Evolutionary conservation across 257 asterid species (phyloP), one percentile per base, ranked within the genome.

Genomic region (Plectranthus barbatus): DNA sequence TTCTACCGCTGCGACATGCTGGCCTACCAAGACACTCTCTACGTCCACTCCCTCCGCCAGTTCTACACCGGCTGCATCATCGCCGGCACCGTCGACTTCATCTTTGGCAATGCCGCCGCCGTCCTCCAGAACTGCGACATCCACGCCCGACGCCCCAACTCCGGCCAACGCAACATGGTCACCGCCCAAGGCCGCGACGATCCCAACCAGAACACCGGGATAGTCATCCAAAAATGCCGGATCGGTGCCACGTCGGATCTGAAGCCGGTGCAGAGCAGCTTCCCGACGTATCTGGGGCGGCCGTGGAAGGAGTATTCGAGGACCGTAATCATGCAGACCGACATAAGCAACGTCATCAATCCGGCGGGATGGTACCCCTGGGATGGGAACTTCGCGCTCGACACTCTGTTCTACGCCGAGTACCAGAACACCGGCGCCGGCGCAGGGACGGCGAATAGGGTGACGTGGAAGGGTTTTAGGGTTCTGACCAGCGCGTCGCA

Each of bases 121-220:
- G 74, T 80, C 14, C 71, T 83, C 37, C 89, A 83, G 46, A 52
- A n/a, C n/a, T n/a, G n/a, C n/a, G n/a, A n/a, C n/a, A n/a, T n/a
- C n/a, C n/a, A n/a, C n/a, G n/a, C n/a, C n/a, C n/a, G n/a, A n/a
- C n/a, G n/a, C n/a, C n/a, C n/a, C n/a, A n/a, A n/a, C n/a, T n/a
- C n/a, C n/a, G 76, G 80, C 19, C 90, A 83, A 40, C 65, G 71
- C 15, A 83, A 83, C 83, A 83, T 79, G 82, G 81, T 83, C 46
- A 83, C 90, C 4, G 90, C 90, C 11, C 87, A 83, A 20, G 90
- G 87, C 36, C 80, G 90, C 21, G 81, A 68, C 29, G 84, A 80
- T 34, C 84, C 83, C 7, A 79, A 78, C 58, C 81, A 80, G 72
- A 80, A 79, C 81, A 83, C 87, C 0, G 87, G 87, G 3, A 83